Conservation (phyloP, 2,329 filamentous ascomycete genomes). For the Colletotrichum chlorophyti region DNA sequence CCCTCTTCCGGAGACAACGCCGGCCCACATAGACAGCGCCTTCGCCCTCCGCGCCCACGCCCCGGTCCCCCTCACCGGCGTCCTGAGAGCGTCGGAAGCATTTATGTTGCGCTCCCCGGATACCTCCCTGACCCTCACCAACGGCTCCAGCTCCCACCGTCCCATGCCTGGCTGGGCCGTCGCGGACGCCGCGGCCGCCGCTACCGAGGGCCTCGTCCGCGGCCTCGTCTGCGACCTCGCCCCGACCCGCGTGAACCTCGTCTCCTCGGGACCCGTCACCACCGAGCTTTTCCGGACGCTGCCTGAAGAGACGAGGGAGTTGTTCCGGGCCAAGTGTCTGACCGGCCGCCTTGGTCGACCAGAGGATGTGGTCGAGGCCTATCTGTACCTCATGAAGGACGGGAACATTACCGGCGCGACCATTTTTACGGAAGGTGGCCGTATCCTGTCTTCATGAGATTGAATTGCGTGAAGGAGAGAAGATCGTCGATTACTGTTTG, state of each 20-base stretch:
- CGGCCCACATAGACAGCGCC: background rate
- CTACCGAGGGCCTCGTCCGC: constrained; percentile 5
- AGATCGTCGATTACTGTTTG: too few species aligned
- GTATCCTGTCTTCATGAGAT: background rate
- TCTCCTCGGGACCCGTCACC: constrained; percentile 3
- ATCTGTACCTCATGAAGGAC: constrained; percentile 51
- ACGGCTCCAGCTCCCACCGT: constrained; percentile 8
- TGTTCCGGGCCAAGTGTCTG: background rate
- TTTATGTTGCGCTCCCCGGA: background rate
- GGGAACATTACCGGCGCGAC: constrained; percentile 43
- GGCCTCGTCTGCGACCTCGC: constrained; percentile 2
- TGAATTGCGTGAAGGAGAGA: background rate
- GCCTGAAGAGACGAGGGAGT: background rate
- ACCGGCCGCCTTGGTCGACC: constrained; percentile 26
- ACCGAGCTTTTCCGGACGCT: constrained; percentile 1
- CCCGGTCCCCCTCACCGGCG: background rate
- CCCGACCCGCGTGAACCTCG: background rate
- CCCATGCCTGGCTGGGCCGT: constrained; percentile 12
- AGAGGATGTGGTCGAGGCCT: constrained; percentile 50
- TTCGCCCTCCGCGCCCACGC: background rate
- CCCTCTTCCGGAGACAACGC: background rate
- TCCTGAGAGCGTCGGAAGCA: background rate
- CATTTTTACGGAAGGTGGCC: constrained; percentile 35
- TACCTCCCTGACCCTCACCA: constrained; percentile 13
- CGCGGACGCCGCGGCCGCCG: background rate